Base-by-base conservation (phyloP, 352 stramenopile species). In the Phytophthora vignae region DNA sequence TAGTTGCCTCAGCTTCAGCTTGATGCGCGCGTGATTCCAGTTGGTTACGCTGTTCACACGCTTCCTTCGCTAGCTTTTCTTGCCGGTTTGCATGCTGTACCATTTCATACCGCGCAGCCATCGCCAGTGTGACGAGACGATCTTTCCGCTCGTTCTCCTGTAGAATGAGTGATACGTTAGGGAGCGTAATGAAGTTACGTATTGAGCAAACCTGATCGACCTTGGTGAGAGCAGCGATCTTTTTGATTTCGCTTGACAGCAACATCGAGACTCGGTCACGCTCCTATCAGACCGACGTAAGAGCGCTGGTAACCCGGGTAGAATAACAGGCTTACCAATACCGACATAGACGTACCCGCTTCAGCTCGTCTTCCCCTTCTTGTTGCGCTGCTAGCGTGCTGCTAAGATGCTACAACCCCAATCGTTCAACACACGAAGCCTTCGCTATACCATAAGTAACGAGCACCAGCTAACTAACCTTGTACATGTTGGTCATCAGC, bases 401-500 rank as follows among this genome's bases (percentile, higher is more conserved):
- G 33, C 77, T 82, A 52, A 93, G 33, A 40, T 80, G 77, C 80
- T 87, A 22, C 33, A 42, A n/a, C 7, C 38, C 38, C 38, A n/a
- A 44, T 44, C 15, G 38, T n/a, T 44, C 38, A 44, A n/a, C 1
- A 36, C 29, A 44, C 38, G n/a, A 7, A 44, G 14, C 17, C 12
- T 25, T 31, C 38, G 15, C 4, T 36, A 36, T 36, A 36, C 29
- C 1, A 36, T 11, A 36, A 10, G 29, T 10, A 36, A 36, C 27
- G 29, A 36, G 55, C 31, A 64, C 15, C 38, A 42, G n/a, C 6
- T 14, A n/a, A 55, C 81, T 67, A 15, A 55, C 81, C 69, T 96
- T 96, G 82, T 96, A 96, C 87, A 96, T 94, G 62, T 91, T 96
- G 8, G 87, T 91, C 78, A 94, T 90, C 9, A 96, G 72, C 38